phyloP scores from a whole-genome alignment of 192 early-diverging fungal species.

The Gamsiella multidivaricata region DNA sequence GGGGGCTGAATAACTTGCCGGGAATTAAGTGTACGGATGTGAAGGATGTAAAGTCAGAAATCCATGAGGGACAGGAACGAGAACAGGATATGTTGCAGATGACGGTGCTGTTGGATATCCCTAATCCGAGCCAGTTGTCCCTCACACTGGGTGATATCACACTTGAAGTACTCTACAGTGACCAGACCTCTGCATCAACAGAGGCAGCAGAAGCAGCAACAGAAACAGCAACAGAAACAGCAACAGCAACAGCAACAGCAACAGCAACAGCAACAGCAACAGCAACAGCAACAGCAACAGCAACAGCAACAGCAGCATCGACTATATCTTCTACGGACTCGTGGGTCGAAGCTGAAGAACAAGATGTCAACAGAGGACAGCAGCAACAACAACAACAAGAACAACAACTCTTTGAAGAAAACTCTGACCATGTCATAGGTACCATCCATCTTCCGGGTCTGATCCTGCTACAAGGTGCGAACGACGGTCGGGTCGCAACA shows the following conservation, averaged over 20 bases:
- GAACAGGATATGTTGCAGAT: neutral
- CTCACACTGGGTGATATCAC: slow-evolving; percentile 11
- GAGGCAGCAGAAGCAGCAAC: neutral
- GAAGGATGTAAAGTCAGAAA: neutral
- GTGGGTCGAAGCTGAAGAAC: too few species aligned
- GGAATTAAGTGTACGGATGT: slow-evolving; percentile 18
- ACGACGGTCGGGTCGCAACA: neutral
- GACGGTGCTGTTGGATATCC: slow-evolving; percentile 5
- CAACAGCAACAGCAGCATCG: too few species aligned
- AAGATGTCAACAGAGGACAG: too few species aligned
- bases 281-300: too few species aligned
- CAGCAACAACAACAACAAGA: too few species aligned
- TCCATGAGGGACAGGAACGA: neutral
- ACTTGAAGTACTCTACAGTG: neutral
- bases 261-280: too few species aligned
- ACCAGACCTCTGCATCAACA: neutral
- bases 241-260: too few species aligned
- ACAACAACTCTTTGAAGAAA: too few species aligned
- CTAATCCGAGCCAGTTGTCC: slow-evolving; percentile 30
- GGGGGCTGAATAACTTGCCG: slow-evolving; percentile 27
- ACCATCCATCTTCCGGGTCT: too few species aligned
- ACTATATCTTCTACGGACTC: too few species aligned
- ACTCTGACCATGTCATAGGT: too few species aligned
- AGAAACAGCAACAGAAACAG: neutral
- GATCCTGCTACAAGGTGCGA: slow-evolving; percentile 19